Evolutionary conservation across 2,329 filamentous ascomycete species (phyloP).

Genomic region (Waltergamsia citrina): DNA sequence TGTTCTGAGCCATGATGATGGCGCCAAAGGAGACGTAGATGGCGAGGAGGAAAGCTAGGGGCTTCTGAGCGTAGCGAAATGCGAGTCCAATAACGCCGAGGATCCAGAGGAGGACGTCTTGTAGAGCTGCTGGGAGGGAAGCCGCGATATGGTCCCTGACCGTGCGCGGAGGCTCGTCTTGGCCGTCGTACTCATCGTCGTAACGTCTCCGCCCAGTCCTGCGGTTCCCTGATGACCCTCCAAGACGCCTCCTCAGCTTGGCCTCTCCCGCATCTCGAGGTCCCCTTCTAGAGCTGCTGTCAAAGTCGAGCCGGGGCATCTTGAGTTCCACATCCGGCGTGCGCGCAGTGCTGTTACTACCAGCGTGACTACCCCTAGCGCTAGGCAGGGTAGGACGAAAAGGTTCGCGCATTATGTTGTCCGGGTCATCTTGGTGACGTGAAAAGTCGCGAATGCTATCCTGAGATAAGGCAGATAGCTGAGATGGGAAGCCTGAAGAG

Average conservation of each 20-base stretch:
- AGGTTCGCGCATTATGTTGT: slow-evolving; percentile 42
- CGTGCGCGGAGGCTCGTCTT: slow-evolving; percentile 6
- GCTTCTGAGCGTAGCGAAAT: slow-evolving; percentile 52
- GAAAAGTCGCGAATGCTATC: slow-evolving; percentile 47
- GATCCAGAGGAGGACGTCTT: slow-evolving; percentile 35
- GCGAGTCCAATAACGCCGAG: slow-evolving; percentile 48
- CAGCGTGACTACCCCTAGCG: slow-evolving; percentile 5
- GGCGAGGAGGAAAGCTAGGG: slow-evolving; percentile 52
- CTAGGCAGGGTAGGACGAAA: slow-evolving; percentile 43
- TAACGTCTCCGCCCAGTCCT: slow-evolving; percentile 9
- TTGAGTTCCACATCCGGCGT: slow-evolving; percentile 38
- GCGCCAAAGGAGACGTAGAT: slow-evolving; percentile 51
- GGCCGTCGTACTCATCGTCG: slow-evolving; percentile 10
- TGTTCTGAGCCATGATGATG: slow-evolving; percentile 49
- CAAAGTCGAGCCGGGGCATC: slow-evolving; percentile 39
- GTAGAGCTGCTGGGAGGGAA: slow-evolving; percentile 26
- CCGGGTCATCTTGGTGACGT: slow-evolving; percentile 43
- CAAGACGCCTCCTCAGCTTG: not conserved
- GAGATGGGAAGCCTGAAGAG: slow-evolving; percentile 31
- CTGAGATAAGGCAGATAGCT: slow-evolving; percentile 33
- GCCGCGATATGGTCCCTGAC: slow-evolving; percentile 20
- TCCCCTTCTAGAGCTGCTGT: slow-evolving; percentile 21
- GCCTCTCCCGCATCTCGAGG: not conserved
- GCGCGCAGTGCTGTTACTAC: slow-evolving; percentile 14
- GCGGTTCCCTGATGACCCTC: slow-evolving; percentile 8